phyloP scores from a whole-genome alignment of 1,139 yeast species.

The Casaregolazyma lundiana region DNA sequence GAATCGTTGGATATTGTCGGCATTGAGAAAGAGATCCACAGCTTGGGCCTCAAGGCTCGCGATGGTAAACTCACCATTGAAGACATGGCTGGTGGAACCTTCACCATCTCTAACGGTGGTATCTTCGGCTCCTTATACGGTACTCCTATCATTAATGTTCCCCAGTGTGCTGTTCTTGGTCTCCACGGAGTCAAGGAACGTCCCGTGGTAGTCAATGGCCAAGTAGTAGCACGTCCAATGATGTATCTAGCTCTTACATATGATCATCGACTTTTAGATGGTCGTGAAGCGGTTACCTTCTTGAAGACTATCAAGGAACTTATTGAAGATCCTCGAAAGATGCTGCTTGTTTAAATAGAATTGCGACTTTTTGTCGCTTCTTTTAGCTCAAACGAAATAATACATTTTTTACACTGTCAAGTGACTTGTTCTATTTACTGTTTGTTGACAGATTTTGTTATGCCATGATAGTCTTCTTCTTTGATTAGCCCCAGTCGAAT shows the following conservation, averaged over 20 bases:
- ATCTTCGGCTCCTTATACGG: constrained; percentile 97
- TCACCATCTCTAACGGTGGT: constrained; percentile 99
- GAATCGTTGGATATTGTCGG: constrained; percentile 87
- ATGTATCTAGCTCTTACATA: constrained; percentile 98
- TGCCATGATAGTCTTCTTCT: constrained; percentile 25
- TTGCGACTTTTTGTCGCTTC: background rate
- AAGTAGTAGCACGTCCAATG: constrained; percentile 97
- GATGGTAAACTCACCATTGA: constrained; percentile 94
- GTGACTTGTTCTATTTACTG: background rate
- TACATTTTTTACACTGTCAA: background rate
- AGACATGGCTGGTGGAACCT: constrained; percentile 99
- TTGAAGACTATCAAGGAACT: constrained; percentile 92
- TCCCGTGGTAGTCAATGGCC: constrained; percentile 94
- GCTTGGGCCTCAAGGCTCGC: constrained; percentile 89
- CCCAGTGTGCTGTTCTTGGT: constrained; percentile 97
- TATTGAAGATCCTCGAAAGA: constrained; percentile 98
- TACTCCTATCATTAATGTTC: constrained; percentile 97
- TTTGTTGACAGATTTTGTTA: constrained; percentile 18
- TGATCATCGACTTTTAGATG: constrained; percentile 97
- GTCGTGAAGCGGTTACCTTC: constrained; percentile 98
- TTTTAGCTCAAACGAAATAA: background rate
- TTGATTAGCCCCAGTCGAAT: constrained; percentile 53
- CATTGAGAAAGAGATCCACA: constrained; percentile 79
- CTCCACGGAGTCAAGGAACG: constrained; percentile 97
- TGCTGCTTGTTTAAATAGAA: constrained; percentile 60